These are phyloP conservation scores for Clavariopsis aquatica DNA, from an alignment of 495 filamentous ascomycete genomes.

Conservation along the genomic window DNA sequence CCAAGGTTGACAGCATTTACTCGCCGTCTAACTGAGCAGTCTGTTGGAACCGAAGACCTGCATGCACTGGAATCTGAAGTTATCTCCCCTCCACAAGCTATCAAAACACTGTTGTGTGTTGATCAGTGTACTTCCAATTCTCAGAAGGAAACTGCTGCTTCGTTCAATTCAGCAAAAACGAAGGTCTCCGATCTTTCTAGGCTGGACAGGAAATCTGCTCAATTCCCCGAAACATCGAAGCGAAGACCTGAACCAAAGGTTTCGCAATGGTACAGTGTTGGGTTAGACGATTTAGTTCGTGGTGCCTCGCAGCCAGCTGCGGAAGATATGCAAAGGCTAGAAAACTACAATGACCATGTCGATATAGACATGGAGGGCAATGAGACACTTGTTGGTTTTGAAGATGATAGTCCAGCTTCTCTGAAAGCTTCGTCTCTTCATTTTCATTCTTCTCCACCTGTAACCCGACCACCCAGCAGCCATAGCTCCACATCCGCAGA, in stretches of 20 bases:
- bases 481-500: slow-evolving; percentile 36
- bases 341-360: background rate
- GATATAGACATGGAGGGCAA: slow-evolving; percentile 15
- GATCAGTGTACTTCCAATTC: background rate
- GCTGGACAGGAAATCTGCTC: background rate
- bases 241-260: background rate
- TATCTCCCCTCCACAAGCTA: no score
- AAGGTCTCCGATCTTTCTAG: background rate
- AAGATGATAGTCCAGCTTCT: background rate
- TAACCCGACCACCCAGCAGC: slow-evolving; percentile 14
- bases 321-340: background rate
- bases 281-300: background rate
- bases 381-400: slow-evolving; percentile 24
- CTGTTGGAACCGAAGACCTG: background rate
- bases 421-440: slow-evolving; percentile 7
- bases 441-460: slow-evolving; percentile 25
- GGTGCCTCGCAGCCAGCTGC: background rate
- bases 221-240: background rate
- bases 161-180: background rate
- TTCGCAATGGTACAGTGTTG: background rate
- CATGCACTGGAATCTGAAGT: background rate
- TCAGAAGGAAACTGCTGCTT: background rate
- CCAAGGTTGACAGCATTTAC: slow-evolving; percentile 14
- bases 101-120: background rate
- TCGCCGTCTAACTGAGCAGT: slow-evolving; percentile 18